phyloP scores from a whole-genome alignment of 2,329 filamentous ascomycete species.

The Diplodia sapinea region DNA sequence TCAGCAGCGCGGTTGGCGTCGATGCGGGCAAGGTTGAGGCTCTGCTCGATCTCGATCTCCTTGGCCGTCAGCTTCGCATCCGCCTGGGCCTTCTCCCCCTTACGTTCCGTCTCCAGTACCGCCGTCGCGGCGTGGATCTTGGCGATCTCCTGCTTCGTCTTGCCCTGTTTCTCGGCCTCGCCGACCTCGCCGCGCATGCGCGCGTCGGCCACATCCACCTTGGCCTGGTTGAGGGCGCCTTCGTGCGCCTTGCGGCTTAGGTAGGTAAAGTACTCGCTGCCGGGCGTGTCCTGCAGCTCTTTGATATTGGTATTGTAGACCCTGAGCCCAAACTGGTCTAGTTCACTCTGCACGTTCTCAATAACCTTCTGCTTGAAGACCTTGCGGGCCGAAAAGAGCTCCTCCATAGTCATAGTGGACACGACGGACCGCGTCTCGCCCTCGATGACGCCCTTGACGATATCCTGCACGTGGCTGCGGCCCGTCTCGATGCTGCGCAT shows the following conservation, averaged over 20 bases:
- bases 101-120: constrained; percentile 82
- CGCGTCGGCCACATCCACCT: constrained; percentile 65
- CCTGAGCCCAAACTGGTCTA: constrained; percentile 78
- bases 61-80: constrained; percentile 76
- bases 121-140: constrained; percentile 88
- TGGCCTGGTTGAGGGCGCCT: constrained; percentile 80
- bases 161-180: constrained; percentile 77
- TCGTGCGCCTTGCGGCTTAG: constrained; percentile 84
- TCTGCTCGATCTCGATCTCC: constrained; percentile 73
- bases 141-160: constrained; percentile 83
- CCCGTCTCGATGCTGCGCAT: constrained; percentile 50
- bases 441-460: constrained; percentile 89
- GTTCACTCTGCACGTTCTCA: constrained; percentile 73
- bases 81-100: constrained; percentile 78
- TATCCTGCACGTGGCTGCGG: constrained; percentile 76
- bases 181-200: constrained; percentile 72
- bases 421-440: constrained; percentile 85
- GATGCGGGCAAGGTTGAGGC: constrained; percentile 78
- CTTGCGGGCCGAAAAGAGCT: constrained; percentile 79
- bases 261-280: constrained; percentile 82
- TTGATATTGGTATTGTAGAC: constrained; percentile 83
- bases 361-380: constrained; percentile 74
- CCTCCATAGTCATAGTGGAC: constrained; percentile 90
- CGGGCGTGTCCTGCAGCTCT: constrained; percentile 81
- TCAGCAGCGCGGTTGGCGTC: constrained; percentile 75